Evolutionary conservation across 1,284 basidiomycete genomes (phyloP).

Genomic region (Rhodotorula mucilaginosa): DNA sequence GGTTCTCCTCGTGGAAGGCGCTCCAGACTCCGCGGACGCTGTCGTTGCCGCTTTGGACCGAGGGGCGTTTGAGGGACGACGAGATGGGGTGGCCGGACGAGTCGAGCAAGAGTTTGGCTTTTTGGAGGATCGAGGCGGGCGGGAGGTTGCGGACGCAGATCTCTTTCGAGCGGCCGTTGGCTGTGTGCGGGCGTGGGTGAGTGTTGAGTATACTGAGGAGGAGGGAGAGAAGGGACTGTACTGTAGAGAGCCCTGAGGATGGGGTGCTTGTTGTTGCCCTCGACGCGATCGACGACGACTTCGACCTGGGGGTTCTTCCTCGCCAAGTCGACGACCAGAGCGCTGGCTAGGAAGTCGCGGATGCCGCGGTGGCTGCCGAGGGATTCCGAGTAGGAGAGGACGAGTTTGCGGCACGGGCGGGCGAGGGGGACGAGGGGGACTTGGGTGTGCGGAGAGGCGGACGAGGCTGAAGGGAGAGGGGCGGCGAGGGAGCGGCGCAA

Average conservation of each 20-base stretch:
- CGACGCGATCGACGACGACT: slow-evolving; percentile 49
- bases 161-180: slow-evolving; percentile 54
- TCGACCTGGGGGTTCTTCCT: slow-evolving; percentile 51
- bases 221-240: slow-evolving; percentile 39
- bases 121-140: slow-evolving; percentile 49
- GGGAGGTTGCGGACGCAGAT: slow-evolving; percentile 53
- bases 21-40: slow-evolving; percentile 75
- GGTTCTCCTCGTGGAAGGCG: slow-evolving; percentile 37
- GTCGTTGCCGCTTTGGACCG: slow-evolving; percentile 72
- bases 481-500: slow-evolving; percentile 21
- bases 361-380: slow-evolving; percentile 71
- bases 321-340: slow-evolving; percentile 47
- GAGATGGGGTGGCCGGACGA: slow-evolving; percentile 79
- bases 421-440: slow-evolving; percentile 23
- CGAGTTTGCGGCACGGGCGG: slow-evolving; percentile 53
- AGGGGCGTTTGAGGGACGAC: slow-evolving; percentile 61
- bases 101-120: slow-evolving; percentile 69
- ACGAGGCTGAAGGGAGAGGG: slow-evolving; percentile 8
- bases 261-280: slow-evolving; percentile 47
- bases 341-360: slow-evolving; percentile 59
- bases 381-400: slow-evolving; percentile 77
- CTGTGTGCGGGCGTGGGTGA: slow-evolving; percentile 36
- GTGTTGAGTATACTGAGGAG: not conserved
- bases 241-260: slow-evolving; percentile 52
- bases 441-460: not conserved